phyloP scores from a whole-genome alignment of 2,329 filamentous ascomycete species.

The Knufia petricola region DNA sequence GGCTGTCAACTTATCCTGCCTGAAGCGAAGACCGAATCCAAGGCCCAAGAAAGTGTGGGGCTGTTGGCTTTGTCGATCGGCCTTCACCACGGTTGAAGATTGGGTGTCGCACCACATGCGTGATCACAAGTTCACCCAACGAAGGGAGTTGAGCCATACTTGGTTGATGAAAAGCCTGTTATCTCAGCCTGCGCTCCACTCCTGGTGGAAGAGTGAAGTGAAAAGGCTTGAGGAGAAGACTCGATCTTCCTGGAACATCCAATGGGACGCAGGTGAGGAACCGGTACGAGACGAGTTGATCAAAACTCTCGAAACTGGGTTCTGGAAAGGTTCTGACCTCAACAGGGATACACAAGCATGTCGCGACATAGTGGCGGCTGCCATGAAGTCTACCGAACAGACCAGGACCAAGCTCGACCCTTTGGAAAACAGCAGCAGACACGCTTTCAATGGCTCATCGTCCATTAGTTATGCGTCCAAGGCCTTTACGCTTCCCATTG shows the following conservation, averaged over 20 bases:
- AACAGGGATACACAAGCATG: too few relatives aligned
- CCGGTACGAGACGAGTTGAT: neutral
- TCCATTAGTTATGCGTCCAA: too few relatives aligned
- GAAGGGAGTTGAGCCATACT: neutral
- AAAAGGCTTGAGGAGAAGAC: neutral
- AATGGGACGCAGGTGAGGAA: neutral
- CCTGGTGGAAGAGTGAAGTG: neutral
- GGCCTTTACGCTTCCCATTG: too few relatives aligned
- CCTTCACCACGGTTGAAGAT: neutral
- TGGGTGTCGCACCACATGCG: conserved; percentile 5
- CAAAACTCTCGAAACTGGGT: neutral
- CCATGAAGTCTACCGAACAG: too few relatives aligned
- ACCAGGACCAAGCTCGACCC: too few relatives aligned
- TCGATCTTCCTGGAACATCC: neutral
- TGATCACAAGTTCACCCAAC: neutral
- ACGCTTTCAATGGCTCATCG: too few relatives aligned
- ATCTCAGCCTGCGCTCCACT: neutral
- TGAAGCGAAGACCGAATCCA: too few relatives aligned
- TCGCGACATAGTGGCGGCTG: too few relatives aligned
- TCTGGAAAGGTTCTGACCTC: too few relatives aligned
- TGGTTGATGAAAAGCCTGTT: conserved; percentile 5
- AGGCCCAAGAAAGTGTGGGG: neutral
- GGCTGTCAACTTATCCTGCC: too few relatives aligned
- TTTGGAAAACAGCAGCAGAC: too few relatives aligned
- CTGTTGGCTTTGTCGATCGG: neutral